Conservation (phyloP, 2,329 filamentous ascomycete species). For the Chaetomium sp. region DNA sequence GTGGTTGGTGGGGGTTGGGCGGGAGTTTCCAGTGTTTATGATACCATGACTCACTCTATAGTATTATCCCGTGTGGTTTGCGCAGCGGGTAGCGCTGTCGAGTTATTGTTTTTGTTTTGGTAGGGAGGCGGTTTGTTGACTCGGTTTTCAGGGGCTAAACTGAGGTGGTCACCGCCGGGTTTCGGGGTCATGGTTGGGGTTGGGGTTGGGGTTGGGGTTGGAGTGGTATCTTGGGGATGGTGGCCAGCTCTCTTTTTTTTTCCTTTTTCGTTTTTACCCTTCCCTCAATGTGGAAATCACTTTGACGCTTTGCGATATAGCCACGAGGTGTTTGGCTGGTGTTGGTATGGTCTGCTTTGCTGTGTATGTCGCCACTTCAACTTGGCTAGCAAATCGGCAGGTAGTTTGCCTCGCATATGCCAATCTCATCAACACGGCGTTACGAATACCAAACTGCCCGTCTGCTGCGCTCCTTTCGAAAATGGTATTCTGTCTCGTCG, state of each 20-base stretch:
- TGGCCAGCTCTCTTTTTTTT: background rate
- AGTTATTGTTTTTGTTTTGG: conserved; percentile 11
- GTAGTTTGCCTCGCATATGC: no score
- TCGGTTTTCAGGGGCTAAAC: background rate
- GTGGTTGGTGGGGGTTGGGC: background rate
- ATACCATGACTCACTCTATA: conserved; percentile 16
- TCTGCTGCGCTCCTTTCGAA: no score
- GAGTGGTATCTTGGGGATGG: conserved; percentile 4
- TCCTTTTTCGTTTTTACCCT: background rate
- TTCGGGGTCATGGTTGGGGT: background rate
- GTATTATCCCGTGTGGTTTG: conserved; percentile 2
- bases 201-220: background rate
- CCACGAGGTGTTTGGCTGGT: background rate
- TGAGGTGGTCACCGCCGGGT: no score
- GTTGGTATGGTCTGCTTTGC: background rate
- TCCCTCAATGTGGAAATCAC: background rate
- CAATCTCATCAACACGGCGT: no score
- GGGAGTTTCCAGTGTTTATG: conserved; percentile 19
- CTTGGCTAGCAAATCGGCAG: no score
- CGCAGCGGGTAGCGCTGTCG: conserved; percentile 1
- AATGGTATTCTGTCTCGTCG: no score
- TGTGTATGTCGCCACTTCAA: background rate
- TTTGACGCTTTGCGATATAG: background rate
- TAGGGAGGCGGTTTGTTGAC: background rate
- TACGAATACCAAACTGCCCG: no score